Evolutionary conservation across 106 monocot species (phyloP).

Genomic region (Dendrobium huoshanense): DNA sequence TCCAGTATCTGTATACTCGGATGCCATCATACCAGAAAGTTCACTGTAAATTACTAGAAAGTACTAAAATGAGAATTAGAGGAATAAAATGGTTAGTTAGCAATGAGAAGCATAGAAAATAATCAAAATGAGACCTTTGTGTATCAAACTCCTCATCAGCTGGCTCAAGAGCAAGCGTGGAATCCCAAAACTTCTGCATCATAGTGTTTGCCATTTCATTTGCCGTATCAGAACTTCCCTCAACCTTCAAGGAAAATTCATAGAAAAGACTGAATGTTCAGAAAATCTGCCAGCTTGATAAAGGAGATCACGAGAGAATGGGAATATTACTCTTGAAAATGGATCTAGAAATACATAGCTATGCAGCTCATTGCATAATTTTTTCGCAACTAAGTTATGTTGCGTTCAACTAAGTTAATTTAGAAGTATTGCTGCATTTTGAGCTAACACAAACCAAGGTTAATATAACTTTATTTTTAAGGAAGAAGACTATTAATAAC

Average conservation of each 20-base stretch:
- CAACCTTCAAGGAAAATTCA: constrained; percentile 39
- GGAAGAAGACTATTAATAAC: neutral
- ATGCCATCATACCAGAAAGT: constrained; percentile 58
- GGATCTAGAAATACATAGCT: neutral
- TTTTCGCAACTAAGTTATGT: neutral
- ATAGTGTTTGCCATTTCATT: constrained; percentile 76
- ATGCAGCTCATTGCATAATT: neutral
- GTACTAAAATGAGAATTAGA: neutral
- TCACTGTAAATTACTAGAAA: constrained; percentile 44
- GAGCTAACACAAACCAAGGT: neutral
- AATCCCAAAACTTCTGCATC: constrained; percentile 99
- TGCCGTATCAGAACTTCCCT: constrained; percentile 52
- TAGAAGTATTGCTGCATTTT: neutral
- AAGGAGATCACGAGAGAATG: neutral
- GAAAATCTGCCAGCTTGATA: neutral
- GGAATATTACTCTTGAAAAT: neutral
- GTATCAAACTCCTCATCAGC: constrained; percentile 77
- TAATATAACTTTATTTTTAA: neutral
- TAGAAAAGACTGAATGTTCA: neutral
- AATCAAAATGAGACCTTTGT: constrained; percentile 38
- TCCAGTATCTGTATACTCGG: constrained; percentile 53
- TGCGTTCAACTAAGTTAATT: neutral
- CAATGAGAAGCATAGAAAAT: neutral
- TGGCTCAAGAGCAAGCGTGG: constrained; percentile 82
- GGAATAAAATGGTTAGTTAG: neutral